Base-by-base conservation (phyloP, 805 yeast species). In the Candida maltosa region DNA sequence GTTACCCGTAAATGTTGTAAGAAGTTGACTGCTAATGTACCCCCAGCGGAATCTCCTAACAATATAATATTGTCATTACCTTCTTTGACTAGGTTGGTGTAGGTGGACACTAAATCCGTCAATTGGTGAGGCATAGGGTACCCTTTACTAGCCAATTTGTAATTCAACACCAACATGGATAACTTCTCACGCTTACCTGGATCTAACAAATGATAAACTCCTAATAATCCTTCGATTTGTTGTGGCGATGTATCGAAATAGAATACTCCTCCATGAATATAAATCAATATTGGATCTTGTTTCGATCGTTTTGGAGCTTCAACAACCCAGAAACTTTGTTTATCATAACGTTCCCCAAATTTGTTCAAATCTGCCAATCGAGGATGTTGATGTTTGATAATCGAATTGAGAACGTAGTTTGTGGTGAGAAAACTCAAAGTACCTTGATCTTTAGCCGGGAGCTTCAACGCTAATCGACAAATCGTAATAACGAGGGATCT, bases 31-130 rank as follows among this genome's bases (percentile, higher is more conserved):
- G 56, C 46, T 40, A 67, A 52, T 41, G 65, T 55, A 2, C 67
- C 71, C 18, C 73, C 73, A 9, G 71, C 71, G 1, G 70, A 64
- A 42, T 67, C 73, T 3, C 73, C 72, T 43, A 67, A 41, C 4
- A 66, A 46, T 8, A 52, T 51, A 12, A 67, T 49, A 31, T 64
- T 62, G 11, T 44, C 35, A 33, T 46, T 42, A 1, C 59, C 56
- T 10, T 47, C 57, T 1, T 34, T 29, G 17, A 52, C 35, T 16
- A 60, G 44, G 14, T 36, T 38, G 17, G 31, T 32, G 40, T 65
- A 61, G 3, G 62, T 53, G 1, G 42, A 49, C 21, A 51, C 49
- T 21, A 62, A 46, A 29, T 67, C 62, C 26, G 44, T 39, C 11
- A 60, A 37, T 41, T 63, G 73, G n/a, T 44, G 33, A 1, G 70